These are phyloP conservation scores for Decorospora gaudefroyi DNA, from an alignment of 2,329 filamentous ascomycete genomes.

Conservation along the genomic window DNA sequence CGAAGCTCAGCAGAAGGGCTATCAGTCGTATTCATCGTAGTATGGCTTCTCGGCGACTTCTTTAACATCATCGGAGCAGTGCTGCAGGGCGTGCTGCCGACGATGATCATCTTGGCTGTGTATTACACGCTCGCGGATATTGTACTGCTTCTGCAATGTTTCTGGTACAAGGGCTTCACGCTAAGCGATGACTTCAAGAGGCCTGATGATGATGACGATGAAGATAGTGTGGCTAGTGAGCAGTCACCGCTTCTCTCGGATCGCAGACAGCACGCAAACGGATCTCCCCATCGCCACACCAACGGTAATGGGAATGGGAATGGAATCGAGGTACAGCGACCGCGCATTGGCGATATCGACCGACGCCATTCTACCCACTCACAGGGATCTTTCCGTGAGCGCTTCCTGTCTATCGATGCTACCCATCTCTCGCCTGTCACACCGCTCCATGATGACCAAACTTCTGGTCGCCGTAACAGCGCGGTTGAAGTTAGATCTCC, in stretches of 20 bases:
- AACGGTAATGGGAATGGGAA: slow-evolving; percentile 26
- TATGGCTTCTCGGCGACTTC: slow-evolving; percentile 92
- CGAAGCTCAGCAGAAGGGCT: slow-evolving; percentile 83
- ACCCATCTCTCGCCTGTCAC: slow-evolving; percentile 79
- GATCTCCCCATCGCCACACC: slow-evolving; percentile 24
- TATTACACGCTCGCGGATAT: slow-evolving; percentile 94
- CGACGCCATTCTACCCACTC: slow-evolving; percentile 41
- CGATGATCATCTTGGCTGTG: slow-evolving; percentile 92
- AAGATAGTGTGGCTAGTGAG: slow-evolving; percentile 44
- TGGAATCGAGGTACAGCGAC: slow-evolving; percentile 27
- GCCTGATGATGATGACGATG: slow-evolving; percentile 27
- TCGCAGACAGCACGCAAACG: slow-evolving; percentile 30
- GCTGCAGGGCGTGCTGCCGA: slow-evolving; percentile 87
- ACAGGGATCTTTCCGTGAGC: slow-evolving; percentile 49
- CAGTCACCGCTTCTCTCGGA: slow-evolving; percentile 43
- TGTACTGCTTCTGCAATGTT: slow-evolving; percentile 84
- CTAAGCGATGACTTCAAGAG: slow-evolving; percentile 43
- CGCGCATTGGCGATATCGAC: slow-evolving; percentile 46
- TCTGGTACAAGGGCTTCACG: slow-evolving; percentile 88
- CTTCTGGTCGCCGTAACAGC: slow-evolving; percentile 32
- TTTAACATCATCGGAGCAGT: slow-evolving; percentile 96
- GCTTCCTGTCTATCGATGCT: slow-evolving; percentile 63
- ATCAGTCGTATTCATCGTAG: slow-evolving; percentile 86
- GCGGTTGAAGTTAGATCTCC: slow-evolving; percentile 51
- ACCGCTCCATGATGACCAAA: slow-evolving; percentile 63